Conservation (phyloP, 176 grass and related monocot genomes). For the Phyllostachys edulis region DNA sequence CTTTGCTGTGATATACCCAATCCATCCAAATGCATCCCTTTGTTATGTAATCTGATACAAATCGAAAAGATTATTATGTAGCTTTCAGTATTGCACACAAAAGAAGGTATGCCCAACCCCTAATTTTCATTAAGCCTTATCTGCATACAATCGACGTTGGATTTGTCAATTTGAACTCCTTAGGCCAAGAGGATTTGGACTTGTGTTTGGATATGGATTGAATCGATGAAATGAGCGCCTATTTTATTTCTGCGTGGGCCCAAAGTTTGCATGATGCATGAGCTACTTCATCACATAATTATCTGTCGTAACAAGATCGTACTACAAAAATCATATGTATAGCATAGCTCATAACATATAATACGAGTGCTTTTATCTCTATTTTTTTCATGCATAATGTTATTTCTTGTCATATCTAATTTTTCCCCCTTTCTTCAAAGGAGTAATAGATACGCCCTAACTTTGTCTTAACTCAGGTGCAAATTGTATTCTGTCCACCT, state of each 20-base stretch:
- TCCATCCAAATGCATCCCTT: not conserved
- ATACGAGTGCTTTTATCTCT: not conserved
- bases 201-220: not conserved
- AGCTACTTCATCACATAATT: not conserved
- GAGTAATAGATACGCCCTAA: constrained; percentile 10
- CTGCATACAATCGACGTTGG: not conserved
- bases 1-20: not conserved
- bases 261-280: not conserved
- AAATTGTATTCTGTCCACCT: constrained; percentile 59
- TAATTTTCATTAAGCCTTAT: not conserved
- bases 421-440: not conserved
- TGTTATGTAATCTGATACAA: not conserved
- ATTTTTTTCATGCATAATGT: not conserved
- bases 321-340: not conserved
- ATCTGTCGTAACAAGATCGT: not conserved
- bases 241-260: not conserved
- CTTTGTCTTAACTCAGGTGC: constrained; percentile 51
- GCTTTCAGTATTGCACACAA: not conserved
- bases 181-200: not conserved
- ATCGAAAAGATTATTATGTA: not conserved
- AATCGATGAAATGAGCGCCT: not conserved
- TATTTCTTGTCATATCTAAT: not conserved
- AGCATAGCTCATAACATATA: not conserved
- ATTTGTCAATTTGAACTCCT: not conserved
- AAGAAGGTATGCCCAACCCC: not conserved